Base-by-base conservation (phyloP, 306 rosid genomes). In the Alnus rubra region DNA sequence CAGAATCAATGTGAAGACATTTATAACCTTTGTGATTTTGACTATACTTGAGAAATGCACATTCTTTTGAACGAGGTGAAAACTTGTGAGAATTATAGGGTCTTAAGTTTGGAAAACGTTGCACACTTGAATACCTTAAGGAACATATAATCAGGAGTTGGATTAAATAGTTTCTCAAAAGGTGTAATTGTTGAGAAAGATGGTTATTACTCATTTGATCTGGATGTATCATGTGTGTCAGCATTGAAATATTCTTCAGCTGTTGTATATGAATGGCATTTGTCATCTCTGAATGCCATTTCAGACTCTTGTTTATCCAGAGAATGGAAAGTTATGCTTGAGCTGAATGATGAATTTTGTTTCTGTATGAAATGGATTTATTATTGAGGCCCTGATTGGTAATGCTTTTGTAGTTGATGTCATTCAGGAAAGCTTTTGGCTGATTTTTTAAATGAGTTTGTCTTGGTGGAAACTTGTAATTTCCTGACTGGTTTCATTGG, bases 381-480 rank as follows among this genome's bases (percentile, higher is more conserved):
- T 42, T 31, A 49, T 13, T 33, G 31, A 56, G 44, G 12, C 23
- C 39, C 31, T 42, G 31, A 68, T 37, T n/a, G 1, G 42, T 9
- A 9, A n/a, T 68, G 11, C 31, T 9, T 19, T 35, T 48, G 31
- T 45, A 42, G 51, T 68, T 68, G 72, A 42, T 68, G 50, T 45
- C n/a, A 68, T 68, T 4, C 31, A 15, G 0, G 28, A 39, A 68
- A 42, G 1, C 52, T 68, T 67, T 42, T 39, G 14, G 50, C 5
- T 9, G 16, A 68, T 68, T 68, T 16, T 39, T 39, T 2, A 68
- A 42, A 68, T 42, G 7, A 68, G 15, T 68, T 7, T 18, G 31
- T 65, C 12, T 68, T 68, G 50, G 47, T n/a, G 31, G 31, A 68
- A 42, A 68, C 49, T 68, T 68, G 49, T 39, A 68, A 18, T 68